A percentile compares a stretch with the other conserved stretches of the same genome.
Conservation (phyloP, 2,329 filamentous ascomycete genomes). For the Orbilia ellipsospora region DNA sequence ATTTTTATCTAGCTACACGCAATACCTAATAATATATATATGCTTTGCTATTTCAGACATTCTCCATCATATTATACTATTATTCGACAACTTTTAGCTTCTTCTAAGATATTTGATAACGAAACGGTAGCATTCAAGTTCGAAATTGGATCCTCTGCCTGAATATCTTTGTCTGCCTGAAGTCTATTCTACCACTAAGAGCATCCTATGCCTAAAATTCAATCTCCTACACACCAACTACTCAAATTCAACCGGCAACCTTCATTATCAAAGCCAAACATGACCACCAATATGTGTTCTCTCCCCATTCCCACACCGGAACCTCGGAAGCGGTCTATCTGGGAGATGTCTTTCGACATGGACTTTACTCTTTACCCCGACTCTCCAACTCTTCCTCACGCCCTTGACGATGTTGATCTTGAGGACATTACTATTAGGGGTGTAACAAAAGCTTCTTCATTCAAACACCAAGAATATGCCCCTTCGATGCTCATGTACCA, state of each 20-base stretch:
- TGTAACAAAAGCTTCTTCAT: conserved; percentile 35
- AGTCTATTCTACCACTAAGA: background rate
- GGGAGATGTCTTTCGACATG: conserved; percentile 21
- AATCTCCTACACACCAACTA: conserved; percentile 15
- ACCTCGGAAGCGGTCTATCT: conserved; percentile 33
- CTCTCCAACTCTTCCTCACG: conserved; percentile 30
- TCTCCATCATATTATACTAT: background rate
- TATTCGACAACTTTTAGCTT: background rate
- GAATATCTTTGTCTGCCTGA: background rate
- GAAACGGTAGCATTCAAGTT: background rate
- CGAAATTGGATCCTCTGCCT: background rate
- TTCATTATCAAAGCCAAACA: conserved; percentile 7
- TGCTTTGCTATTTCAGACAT: background rate
- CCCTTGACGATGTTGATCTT: conserved; percentile 35
- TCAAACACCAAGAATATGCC: conserved; percentile 41
- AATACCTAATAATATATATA: background rate
- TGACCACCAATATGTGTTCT: conserved; percentile 15
- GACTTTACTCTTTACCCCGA: conserved; percentile 45
- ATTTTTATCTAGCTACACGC: background rate
- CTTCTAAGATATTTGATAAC: background rate
- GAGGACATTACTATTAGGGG: conserved; percentile 44
- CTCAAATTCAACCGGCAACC: conserved; percentile 2
- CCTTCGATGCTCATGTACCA: conserved; percentile 39
- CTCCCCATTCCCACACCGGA: conserved; percentile 24
- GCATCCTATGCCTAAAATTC: conserved; percentile 33